Base-by-base conservation (phyloP, 495 filamentous ascomycete genomes). In the Usnea hakonensis region DNA sequence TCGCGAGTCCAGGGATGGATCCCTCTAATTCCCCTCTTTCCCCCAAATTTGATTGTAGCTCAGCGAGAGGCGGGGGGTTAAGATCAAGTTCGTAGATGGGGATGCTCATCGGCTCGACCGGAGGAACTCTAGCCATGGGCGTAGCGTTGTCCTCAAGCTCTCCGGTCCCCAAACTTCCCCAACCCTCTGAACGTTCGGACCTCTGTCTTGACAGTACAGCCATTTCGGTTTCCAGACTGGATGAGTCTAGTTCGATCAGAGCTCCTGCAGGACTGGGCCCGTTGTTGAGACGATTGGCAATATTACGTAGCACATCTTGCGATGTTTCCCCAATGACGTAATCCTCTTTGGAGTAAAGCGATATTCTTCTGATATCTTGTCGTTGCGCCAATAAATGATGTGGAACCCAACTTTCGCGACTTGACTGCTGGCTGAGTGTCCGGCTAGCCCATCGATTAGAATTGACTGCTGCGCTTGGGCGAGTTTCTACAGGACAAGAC, bases 391-490 rank as follows among this genome's bases (percentile, higher is more conserved):
- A 6, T 16, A 67, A 26, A 33, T 61, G n/a, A 48, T 55, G 38
- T 2, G 55, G 21, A 23, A 8, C 16, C 60, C 60, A 66, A 16
- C n/a, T 23, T 32, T 63, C 55, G 6, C 38, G 60, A 43, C 35
- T 44, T 32, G 46, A 19, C 32, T 41, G 55, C 46, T 59, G 60
- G 26, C 44, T 63, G 6, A 46, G 44, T 16, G 43, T 55, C 14
- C 64, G 54, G 19, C 57, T 38, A 28, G 56, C 55, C 64, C 56
- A 66, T 53, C 53, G 44, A 33, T 41, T 50, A n/a, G 43, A 55
- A 13, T 58, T 54, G 13, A 33, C 1, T 0, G 38, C n/a, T 6
- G 38, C 13, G 28, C 56, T n/a, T 38, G 59, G 55, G 9, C 54
- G 55, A 17, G 48, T 55, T 36, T 26, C 56, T 66, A 38, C 26